Percentiles rank a stretch among this genome's conserved stretches.
Conservation (phyloP, 371 early-diverging fungal species). For the Rhizopus sp. region DNA sequence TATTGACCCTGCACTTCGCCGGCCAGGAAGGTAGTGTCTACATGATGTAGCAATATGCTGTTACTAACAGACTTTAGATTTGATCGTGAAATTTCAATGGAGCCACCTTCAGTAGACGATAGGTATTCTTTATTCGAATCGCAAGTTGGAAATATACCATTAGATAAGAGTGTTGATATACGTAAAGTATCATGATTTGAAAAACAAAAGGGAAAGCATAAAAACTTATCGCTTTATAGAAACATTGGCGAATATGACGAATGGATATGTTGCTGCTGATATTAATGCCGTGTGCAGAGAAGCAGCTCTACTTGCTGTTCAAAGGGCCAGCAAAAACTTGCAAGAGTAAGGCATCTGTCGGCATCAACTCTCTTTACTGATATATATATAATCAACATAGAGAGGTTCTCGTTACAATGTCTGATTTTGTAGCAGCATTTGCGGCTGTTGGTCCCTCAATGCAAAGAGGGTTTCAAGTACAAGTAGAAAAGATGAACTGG, state of each 20-base stretch:
- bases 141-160: constrained; percentile 58
- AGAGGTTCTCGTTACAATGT: constrained; percentile 37
- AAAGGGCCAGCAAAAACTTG: constrained; percentile 37
- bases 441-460: constrained; percentile 63
- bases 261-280: constrained; percentile 98
- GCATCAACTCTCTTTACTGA: neutral
- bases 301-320: constrained; percentile 72
- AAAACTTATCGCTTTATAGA: constrained; percentile 23
- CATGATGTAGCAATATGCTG: neutral
- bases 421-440: constrained; percentile 69
- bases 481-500: constrained; percentile 74
- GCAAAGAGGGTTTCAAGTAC: constrained; percentile 62
- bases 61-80: constrained; percentile 54
- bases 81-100: constrained; percentile 92
- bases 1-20: constrained; percentile 95
- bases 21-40: constrained; percentile 88
- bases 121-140: constrained; percentile 65
- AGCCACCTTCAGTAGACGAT: constrained; percentile 69
- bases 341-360: constrained; percentile 3
- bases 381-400: constrained; percentile 11
- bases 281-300: constrained; percentile 89
- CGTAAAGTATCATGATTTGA: constrained; percentile 16
- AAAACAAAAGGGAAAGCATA: neutral
- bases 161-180: constrained; percentile 52
- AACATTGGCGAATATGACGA: constrained; percentile 79